phyloP scores from a whole-genome alignment of 805 yeast species.

The Metschnikowia corniflorae region DNA sequence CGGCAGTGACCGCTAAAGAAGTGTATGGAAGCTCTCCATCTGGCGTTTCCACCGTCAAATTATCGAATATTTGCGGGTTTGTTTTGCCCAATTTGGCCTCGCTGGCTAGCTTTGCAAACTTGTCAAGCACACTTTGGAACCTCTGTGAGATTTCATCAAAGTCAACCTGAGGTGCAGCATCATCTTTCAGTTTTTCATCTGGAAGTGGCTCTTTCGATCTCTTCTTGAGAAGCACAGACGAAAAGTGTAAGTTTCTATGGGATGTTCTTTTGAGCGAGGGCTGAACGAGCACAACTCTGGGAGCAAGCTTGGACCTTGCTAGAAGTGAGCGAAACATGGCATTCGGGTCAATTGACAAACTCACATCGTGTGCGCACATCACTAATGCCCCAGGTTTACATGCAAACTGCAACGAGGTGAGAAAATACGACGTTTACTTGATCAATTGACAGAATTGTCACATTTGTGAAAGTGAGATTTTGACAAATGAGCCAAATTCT shows the following conservation, averaged over 20 bases:
- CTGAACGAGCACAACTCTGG: neutral
- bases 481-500: too few species aligned
- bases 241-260: constrained; percentile 4
- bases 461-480: too few species aligned
- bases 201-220: constrained; percentile 14
- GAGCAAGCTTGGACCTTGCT: neutral
- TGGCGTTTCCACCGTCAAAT: constrained; percentile 48
- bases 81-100: constrained; percentile 69
- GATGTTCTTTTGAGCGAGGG: too few species aligned
- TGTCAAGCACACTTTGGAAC: constrained; percentile 48
- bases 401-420: too few species aligned
- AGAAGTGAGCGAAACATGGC: neutral
- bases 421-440: too few species aligned
- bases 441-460: too few species aligned
- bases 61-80: constrained; percentile 63
- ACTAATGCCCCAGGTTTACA: too few species aligned
- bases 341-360: too few species aligned
- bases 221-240: constrained; percentile 12
- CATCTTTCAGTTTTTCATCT: constrained; percentile 6
- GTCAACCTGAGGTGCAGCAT: constrained; percentile 15
- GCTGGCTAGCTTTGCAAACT: constrained; percentile 52
- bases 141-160: constrained; percentile 37
- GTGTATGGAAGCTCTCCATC: constrained; percentile 50
- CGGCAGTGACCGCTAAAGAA: constrained; percentile 65
- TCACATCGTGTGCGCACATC: too few species aligned